Percentiles rank a stretch among this genome's conserved stretches.
phyloP scores from a whole-genome alignment of 441 rosid species.

The Jatropha multifida region DNA sequence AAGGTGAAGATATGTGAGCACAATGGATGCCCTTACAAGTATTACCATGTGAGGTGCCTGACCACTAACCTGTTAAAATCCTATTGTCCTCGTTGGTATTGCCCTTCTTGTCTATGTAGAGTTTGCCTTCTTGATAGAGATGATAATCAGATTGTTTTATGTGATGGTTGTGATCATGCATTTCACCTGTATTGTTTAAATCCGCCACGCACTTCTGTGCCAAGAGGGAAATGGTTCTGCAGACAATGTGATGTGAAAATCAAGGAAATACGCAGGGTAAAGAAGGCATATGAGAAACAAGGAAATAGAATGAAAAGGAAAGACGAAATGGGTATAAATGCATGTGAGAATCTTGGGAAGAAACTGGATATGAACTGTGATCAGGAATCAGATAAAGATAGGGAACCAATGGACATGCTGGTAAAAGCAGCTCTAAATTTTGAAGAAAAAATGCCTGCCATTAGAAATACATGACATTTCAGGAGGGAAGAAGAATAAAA shows the following conservation, averaged over 20 bases:
- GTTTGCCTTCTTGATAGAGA: conserved; percentile 70
- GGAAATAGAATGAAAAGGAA: conserved; percentile 27
- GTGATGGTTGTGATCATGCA: conserved; percentile 92
- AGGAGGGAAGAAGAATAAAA: conserved; percentile 4
- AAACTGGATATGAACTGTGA: conserved; percentile 23
- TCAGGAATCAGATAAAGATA: conserved; percentile 38
- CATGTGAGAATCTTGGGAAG: conserved; percentile 8
- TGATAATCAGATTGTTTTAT: conserved; percentile 70
- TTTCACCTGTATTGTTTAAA: conserved; percentile 83
- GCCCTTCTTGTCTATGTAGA: conserved; percentile 94
- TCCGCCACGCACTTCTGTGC: conserved; percentile 57
- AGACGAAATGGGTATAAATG: conserved; percentile 20
- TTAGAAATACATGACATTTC: conserved; percentile 8
- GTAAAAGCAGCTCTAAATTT: conserved; percentile 64
- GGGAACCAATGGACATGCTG: conserved; percentile 81
- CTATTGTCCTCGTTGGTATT: conserved; percentile 72
- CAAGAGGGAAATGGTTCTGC: conserved; percentile 84
- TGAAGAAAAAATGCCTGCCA: conserved; percentile 40
- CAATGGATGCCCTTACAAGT: conserved; percentile 56
- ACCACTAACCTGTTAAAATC: conserved; percentile 55
- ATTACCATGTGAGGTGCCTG: conserved; percentile 79
- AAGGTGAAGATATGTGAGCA: conserved; percentile 61
- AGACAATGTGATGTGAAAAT: conserved; percentile 57
- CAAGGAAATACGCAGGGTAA: conserved; percentile 48
- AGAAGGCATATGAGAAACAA: conserved; percentile 40